Conservation (phyloP, 345 rosid genomes). For the Odontarrhena argentea region DNA sequence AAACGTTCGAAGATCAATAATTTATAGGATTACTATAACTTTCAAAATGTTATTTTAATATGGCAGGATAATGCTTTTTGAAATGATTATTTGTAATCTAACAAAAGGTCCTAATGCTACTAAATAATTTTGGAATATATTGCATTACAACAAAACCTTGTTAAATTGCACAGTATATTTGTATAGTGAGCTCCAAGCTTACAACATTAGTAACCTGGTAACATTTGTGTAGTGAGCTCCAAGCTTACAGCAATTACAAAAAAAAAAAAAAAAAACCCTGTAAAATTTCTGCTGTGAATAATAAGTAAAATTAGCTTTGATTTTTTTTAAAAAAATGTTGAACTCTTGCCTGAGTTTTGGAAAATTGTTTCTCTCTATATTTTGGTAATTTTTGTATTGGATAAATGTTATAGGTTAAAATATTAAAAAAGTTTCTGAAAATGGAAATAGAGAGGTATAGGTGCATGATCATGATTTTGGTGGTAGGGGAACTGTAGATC, state of each 20-base stretch:
- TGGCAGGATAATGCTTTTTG: too few species aligned
- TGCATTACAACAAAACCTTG: too few species aligned
- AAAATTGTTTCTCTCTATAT: not conserved
- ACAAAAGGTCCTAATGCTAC: not conserved
- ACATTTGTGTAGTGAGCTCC: too few species aligned
- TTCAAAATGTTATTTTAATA: too few species aligned
- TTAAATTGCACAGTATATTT: too few species aligned
- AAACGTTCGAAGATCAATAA: not conserved
- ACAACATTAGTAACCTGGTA: too few species aligned
- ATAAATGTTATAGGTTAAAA: not conserved
- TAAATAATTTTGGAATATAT: not conserved
- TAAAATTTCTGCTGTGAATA: too few species aligned
- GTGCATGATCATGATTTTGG: slow-evolving; percentile 26
- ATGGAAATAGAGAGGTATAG: slow-evolving; percentile 31
- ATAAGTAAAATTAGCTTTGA: too few species aligned
- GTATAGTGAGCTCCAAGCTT: too few species aligned
- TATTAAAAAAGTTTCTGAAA: slow-evolving; percentile 25
- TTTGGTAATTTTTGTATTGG: not conserved
- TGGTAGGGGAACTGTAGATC: slow-evolving; percentile 32
- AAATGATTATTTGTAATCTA: not conserved
- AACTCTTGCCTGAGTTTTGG: not conserved
- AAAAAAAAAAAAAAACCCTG: too few species aligned
- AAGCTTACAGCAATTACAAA: too few species aligned
- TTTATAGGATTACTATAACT: too few species aligned
- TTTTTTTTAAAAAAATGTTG: not conserved